phyloP scores from a whole-genome alignment of 371 early-diverging fungal species.

The Massospora cicadina region DNA sequence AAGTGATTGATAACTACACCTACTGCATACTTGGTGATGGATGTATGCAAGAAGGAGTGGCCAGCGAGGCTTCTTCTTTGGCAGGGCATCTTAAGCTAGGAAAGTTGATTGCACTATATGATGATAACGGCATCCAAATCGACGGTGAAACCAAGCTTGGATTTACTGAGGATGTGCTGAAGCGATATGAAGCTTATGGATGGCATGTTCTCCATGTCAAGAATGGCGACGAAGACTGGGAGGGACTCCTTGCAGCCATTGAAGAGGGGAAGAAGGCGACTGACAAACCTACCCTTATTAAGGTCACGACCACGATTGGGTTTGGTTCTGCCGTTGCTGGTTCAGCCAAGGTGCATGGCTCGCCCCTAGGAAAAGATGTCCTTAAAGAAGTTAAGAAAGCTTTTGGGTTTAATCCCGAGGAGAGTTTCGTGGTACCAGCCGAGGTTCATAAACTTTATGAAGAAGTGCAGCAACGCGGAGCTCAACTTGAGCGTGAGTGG shows the following conservation, averaged over 20 bases:
- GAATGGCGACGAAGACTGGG: slow-evolving; percentile 73
- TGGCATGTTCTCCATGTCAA: slow-evolving; percentile 74
- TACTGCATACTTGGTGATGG: slow-evolving; percentile 95
- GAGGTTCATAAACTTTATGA: slow-evolving; percentile 43
- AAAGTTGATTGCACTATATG: slow-evolving; percentile 93
- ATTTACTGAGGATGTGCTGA: slow-evolving; percentile 85
- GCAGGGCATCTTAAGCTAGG: slow-evolving; percentile 94
- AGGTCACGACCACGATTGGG: slow-evolving; percentile 67
- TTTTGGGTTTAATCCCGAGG: slow-evolving; percentile 65
- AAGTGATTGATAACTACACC: slow-evolving; percentile 68
- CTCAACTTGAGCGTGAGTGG: slow-evolving; percentile 51
- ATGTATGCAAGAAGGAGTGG: slow-evolving; percentile 98
- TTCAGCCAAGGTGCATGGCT: slow-evolving; percentile 77
- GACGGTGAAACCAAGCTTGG: slow-evolving; percentile 82
- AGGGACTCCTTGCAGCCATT: slow-evolving; percentile 50
- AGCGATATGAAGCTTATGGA: slow-evolving; percentile 85
- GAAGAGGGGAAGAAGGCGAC: slow-evolving; percentile 62
- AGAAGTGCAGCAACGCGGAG: slow-evolving; percentile 35
- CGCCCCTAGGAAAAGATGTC: slow-evolving; percentile 80
- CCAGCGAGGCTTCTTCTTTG: slow-evolving; percentile 90
- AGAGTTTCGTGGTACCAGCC: slow-evolving; percentile 52
- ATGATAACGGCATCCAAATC: slow-evolving; percentile 92
- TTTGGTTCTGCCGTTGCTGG: slow-evolving; percentile 79
- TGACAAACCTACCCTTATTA: slow-evolving; percentile 79
- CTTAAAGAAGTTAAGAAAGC: slow-evolving; percentile 68